Conservation (phyloP, 2,329 filamentous ascomycete genomes). For the Sporothrix schenckii region DNA sequence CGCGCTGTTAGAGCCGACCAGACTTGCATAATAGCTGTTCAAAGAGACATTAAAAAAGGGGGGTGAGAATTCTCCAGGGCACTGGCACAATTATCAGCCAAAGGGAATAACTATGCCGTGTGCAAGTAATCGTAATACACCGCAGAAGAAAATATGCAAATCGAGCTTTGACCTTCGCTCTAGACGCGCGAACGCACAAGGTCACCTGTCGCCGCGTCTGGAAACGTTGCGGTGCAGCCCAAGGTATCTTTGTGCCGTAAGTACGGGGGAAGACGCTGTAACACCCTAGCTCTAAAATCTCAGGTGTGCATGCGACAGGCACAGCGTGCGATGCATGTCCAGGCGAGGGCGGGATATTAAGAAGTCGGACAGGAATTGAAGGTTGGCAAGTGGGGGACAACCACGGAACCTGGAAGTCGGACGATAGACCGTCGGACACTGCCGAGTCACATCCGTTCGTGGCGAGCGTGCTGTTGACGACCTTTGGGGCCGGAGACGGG, state of each 20-base stretch:
- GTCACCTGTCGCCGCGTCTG: not conserved
- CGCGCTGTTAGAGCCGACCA: too few species aligned
- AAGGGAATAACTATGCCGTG: not conserved
- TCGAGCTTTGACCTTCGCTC: not conserved
- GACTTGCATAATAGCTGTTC: not conserved
- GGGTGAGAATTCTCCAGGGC: not conserved
- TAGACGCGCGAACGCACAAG: not conserved
- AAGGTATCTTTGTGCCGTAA: too few species aligned
- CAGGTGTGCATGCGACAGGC: not conserved
- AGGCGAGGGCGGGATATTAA: too few species aligned
- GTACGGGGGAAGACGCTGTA: too few species aligned
- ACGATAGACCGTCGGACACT: too few species aligned
- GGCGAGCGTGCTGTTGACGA: too few species aligned
- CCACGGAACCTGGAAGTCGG: too few species aligned
- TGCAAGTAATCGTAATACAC: not conserved
- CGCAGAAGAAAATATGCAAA: not conserved
- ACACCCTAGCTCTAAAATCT: too few species aligned
- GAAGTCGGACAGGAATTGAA: not conserved
- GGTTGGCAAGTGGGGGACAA: too few species aligned
- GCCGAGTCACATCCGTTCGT: too few species aligned
- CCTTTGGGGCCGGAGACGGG: too few species aligned
- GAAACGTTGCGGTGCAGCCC: too few species aligned
- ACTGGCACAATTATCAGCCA: conserved; percentile 12
- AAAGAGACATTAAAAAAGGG: not conserved
- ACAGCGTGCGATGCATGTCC: not conserved